Evolutionary conservation across 78 protist species (phyloP).

Genomic region (slime mould (Dictyostelium discoideum)): DNA sequence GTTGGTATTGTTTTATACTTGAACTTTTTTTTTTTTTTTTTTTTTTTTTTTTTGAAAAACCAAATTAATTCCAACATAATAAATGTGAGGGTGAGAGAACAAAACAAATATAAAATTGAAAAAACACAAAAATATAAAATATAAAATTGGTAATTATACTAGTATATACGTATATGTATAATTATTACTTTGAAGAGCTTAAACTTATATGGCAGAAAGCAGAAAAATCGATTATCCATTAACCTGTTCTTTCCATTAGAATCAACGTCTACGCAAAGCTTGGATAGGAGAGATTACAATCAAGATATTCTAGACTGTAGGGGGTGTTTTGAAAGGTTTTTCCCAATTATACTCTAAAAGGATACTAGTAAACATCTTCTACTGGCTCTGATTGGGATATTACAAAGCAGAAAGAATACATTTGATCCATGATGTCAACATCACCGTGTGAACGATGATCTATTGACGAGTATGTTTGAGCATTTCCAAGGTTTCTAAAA

Average conservation of each 20-base stretch:
- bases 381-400: neutral
- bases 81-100: too few relatives aligned
- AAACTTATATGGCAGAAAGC: constrained; percentile 72
- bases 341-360: neutral
- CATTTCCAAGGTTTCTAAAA: constrained; percentile 73
- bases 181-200: constrained; percentile 26
- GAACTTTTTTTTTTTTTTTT: too few relatives aligned
- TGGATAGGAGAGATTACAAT: constrained; percentile 25
- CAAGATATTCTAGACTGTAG: constrained; percentile 11
- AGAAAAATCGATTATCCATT: constrained; percentile 80
- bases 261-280: constrained; percentile 21
- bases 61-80: neutral
- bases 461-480: constrained; percentile 63
- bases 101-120: neutral
- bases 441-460: neutral
- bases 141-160: neutral
- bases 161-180: constrained; percentile 39
- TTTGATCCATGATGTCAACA: neutral
- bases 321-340: neutral
- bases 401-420: neutral
- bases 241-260: constrained; percentile 81
- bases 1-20: neutral
- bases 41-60: too few relatives aligned
- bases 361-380: neutral
- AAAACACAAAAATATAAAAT: neutral